Evolutionary conservation across 768 basidiomycete species (phyloP).

Genomic region (Boletus edulis): DNA sequence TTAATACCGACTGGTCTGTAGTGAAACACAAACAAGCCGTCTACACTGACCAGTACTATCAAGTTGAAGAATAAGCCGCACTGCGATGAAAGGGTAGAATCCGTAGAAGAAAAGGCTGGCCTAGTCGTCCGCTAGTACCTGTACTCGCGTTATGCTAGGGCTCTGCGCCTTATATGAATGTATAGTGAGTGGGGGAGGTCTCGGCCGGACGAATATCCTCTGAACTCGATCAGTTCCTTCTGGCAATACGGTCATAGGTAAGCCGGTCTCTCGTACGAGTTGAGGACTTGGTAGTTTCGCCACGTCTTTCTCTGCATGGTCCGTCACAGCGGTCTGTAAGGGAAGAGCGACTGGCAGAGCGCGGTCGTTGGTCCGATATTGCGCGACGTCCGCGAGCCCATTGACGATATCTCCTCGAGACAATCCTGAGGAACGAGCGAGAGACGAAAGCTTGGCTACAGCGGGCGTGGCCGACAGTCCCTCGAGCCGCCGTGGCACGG

Average conservation of each 20-base stretch:
- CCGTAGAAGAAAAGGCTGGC: neutral
- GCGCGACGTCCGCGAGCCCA: neutral
- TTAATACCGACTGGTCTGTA: too few relatives aligned
- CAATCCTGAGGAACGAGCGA: neutral
- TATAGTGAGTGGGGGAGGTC: conserved; percentile 40
- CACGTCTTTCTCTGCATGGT: conserved; percentile 23
- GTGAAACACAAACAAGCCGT: too few relatives aligned
- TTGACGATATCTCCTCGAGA: conserved; percentile 1
- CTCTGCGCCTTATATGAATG: conserved; percentile 9
- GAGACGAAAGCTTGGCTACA: neutral
- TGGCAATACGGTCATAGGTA: conserved; percentile 18
- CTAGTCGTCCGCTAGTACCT: conserved; percentile 19
- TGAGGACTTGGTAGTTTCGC: conserved; percentile 25
- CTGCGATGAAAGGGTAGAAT: neutral
- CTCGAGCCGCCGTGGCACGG: neutral
- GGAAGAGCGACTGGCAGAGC: conserved; percentile 20
- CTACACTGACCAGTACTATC: too few relatives aligned
- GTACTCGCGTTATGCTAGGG: conserved; percentile 3
- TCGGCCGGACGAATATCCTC: conserved; percentile 37
- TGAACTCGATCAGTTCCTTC: conserved; percentile 16
- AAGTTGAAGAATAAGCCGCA: neutral
- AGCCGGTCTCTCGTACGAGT: conserved; percentile 27
- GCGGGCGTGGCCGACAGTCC: neutral
- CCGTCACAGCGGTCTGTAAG: neutral
- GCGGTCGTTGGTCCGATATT: conserved; percentile 3